phyloP scores from a whole-genome alignment of 768 basidiomycete species.

The Lentinus brumalis region DNA sequence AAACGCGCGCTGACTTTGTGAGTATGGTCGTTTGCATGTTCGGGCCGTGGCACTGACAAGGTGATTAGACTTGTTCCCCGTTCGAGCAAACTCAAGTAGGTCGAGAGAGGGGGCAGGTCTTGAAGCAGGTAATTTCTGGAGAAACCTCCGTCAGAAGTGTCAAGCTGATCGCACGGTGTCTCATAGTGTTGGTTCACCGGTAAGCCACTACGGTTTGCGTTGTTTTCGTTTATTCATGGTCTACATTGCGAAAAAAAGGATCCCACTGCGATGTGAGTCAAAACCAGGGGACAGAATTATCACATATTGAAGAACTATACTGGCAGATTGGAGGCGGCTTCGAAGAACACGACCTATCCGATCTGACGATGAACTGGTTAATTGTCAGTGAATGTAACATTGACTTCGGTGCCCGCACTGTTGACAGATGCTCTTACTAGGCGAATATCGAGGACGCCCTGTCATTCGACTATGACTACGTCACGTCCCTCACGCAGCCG shows the following conservation, averaged over 20 bases:
- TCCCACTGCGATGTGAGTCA: slow-evolving; percentile 36
- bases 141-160: not conserved
- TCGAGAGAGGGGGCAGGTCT: slow-evolving; percentile 52
- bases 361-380: slow-evolving; percentile 68
- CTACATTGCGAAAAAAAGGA: not conserved
- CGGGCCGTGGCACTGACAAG: not conserved
- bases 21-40: slow-evolving; percentile 23
- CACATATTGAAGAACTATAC: not conserved
- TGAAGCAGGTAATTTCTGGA: slow-evolving; percentile 54
- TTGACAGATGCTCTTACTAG: slow-evolving; percentile 33
- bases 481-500: slow-evolving; percentile 51
- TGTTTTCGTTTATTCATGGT: not conserved
- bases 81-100: slow-evolving; percentile 61
- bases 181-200: slow-evolving; percentile 73
- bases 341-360: slow-evolving; percentile 65
- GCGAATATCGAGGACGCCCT: slow-evolving; percentile 58
- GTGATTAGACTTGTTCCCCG: slow-evolving; percentile 55
- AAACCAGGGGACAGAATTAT: not conserved
- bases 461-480: slow-evolving; percentile 56
- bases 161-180: not conserved
- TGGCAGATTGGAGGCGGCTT: slow-evolving; percentile 71
- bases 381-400: slow-evolving; percentile 40
- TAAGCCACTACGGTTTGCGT: slow-evolving; percentile 28
- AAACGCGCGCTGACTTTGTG: slow-evolving; percentile 70
- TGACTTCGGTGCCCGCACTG: not conserved